Base-by-base conservation (phyloP, 495 filamentous ascomycete genomes). In the Penicillium malachiteum region DNA sequence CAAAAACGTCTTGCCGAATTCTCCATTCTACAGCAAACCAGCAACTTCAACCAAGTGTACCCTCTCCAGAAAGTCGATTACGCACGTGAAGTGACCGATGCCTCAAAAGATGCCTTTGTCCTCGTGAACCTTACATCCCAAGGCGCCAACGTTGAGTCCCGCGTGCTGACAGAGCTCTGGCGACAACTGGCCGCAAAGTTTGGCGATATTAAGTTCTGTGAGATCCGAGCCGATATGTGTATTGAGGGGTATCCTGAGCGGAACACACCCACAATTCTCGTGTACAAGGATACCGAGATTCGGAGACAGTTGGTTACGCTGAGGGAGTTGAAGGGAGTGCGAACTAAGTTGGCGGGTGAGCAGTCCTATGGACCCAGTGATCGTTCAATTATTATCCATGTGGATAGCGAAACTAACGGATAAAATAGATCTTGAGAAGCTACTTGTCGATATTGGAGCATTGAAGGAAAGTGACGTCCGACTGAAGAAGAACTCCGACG, bases 121-220 rank as follows among this genome's bases (percentile, higher is more conserved):
- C 74, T 96, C 9, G 94, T 98, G 30, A 88, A 96, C 55, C 80
- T 98, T 30, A 92, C 88, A 9, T 90, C 90, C 8, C 82, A 87
- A 3, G 82, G 87, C 39, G 87, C 81, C 52, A 96, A 97, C 65
- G 78, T 85, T 34, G 91, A 97, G 72, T 95, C 91, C 2, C 81
- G 87, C 33, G 71, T 95, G 2, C 67, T 97, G 60, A 86, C 87
- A 12, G 85, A 94, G 63, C 76, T 97, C n/a, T 99, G 94, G 93
- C 78, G 87, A 17, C 82, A 89, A 64, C 75, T 92, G 55, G 94
- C 94, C 13, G 71, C 69, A 52, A 90, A 90, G 64, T 97, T 87
- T 64, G 90, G 90, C 31, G 92, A 99, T 54, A 72, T 97, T 66
- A 99, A 99, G 73, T 99, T 99, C 75, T 97, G 92, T 68, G 91